Evolutionary conservation across 306 rosid species (phyloP), one percentile per base, ranked within the genome.

Genomic region (Vigna angularis): DNA sequence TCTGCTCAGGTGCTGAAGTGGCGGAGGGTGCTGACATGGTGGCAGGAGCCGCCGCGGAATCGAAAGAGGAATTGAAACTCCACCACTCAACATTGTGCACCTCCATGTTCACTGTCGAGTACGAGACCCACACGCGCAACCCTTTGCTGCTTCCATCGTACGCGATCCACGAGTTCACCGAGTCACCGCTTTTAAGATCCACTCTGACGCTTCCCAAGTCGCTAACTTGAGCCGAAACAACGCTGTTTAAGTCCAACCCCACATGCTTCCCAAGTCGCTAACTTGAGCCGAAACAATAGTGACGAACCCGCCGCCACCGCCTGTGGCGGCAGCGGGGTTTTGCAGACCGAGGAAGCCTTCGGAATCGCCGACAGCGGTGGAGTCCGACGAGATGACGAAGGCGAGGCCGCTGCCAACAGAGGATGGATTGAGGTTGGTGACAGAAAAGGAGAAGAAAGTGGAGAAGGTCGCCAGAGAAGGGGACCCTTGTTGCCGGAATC

Each of bases 391-490:
- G 65, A 93, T 81, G n/a, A 93, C 36, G 56, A 93, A 93, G 17
- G 98, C 93, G 24, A 93, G 88, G 2, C 97, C 98, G 38, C 93
- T 97, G 57, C 97, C 97, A 44, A 93, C 89, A 52, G 98, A 93
- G 34, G 95, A 89, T 0, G 98, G 98, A 82, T 93, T 91, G 53
- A 93, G 83, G 49, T 91, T 93, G 44, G 79, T 80, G 69, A 93
- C 77, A 32, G 97, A 87, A 83, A 93, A 91, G 3, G 98, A 84
- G 87, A 93, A 93, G 80, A 86, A 89, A 20, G 98, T 93, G 18
- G 87, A 30, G 82, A 93, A 93, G 70, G 87, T 88, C n/a, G 88
- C 88, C 71, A 86, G 88, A 0, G 62, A 9, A 6, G 52, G 65
- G 66, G 70, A 57, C 0, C 82, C 88, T 0, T 89, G 83, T 20